phyloP scores from a whole-genome alignment of 1,284 basidiomycete species.

The Schizopora paradoxa region DNA sequence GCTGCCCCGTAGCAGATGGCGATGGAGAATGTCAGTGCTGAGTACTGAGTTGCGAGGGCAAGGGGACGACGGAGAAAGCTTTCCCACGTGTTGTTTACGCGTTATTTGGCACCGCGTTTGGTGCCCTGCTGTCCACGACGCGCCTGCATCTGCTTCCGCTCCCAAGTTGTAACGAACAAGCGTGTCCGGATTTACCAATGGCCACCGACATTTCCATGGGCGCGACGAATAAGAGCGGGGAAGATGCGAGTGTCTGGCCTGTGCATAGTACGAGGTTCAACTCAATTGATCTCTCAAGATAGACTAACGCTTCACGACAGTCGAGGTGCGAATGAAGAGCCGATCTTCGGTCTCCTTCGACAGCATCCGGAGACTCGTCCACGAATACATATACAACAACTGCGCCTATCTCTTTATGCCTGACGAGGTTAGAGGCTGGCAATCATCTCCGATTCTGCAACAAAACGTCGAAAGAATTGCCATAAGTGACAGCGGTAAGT shows the following conservation, averaged over 20 bases:
- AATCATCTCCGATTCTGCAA: conserved; percentile 61
- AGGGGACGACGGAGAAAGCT: no score
- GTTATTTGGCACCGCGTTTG: no score
- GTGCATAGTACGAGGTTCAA: conserved; percentile 45
- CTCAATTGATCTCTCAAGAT: neutral
- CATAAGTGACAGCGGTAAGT: conserved; percentile 56
- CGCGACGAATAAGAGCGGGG: neutral
- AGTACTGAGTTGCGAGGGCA: no score
- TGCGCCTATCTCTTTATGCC: conserved; percentile 60
- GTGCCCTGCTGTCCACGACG: no score
- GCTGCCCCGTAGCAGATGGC: no score
- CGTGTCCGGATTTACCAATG: conserved; percentile 1
- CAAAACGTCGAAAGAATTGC: conserved; percentile 73
- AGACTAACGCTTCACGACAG: no score
- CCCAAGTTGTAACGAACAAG: no score
- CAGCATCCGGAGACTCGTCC: conserved; percentile 59
- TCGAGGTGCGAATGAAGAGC: conserved; percentile 75
- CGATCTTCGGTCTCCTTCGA: conserved; percentile 68
- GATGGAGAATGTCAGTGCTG: no score
- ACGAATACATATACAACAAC: conserved; percentile 52
- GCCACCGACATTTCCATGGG: no score
- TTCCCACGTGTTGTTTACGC: no score
- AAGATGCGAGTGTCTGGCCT: conserved; percentile 37
- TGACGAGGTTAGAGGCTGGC: conserved; percentile 69
- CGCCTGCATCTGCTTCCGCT: no score